Percentiles rank a stretch among this genome's conserved stretches.
Evolutionary conservation across 2,329 filamentous ascomycete genomes (phyloP).

Genomic region (Beauveria pseudobassiana): DNA sequence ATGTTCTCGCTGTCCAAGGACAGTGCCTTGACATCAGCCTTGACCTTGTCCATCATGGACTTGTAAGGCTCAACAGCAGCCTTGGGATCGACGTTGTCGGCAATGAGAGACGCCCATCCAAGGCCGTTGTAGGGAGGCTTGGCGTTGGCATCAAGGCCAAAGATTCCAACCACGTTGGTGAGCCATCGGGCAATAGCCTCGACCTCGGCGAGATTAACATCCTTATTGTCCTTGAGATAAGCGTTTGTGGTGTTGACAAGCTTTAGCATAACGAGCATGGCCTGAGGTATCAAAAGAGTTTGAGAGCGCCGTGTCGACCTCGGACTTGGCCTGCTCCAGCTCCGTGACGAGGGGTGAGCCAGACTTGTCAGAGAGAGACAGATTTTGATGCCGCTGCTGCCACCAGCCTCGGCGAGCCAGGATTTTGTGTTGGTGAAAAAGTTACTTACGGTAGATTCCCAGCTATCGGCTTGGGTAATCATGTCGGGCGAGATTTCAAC

Average conservation of each 20-base stretch:
- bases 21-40: constrained; percentile 37
- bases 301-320: constrained; percentile 52
- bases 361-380: constrained; percentile 28
- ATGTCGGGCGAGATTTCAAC: constrained; percentile 86
- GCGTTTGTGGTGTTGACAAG: constrained; percentile 73
- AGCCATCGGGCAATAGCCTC: constrained; percentile 66
- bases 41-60: constrained; percentile 36
- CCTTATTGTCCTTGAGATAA: constrained; percentile 40
- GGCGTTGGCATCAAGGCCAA: constrained; percentile 68
- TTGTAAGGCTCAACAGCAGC: constrained; percentile 41
- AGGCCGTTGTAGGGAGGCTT: constrained; percentile 46
- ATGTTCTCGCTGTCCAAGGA: constrained; percentile 42
- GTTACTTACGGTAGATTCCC: constrained; percentile 72
- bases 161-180: constrained; percentile 74
- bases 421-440: constrained; percentile 53
- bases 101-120: constrained; percentile 43
- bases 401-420: constrained; percentile 38
- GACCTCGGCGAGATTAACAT: constrained; percentile 38
- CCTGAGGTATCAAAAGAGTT: constrained; percentile 86
- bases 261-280: constrained; percentile 70
- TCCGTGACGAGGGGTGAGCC: constrained; percentile 30
- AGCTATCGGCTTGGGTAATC: constrained; percentile 63
- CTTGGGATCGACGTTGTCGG: constrained; percentile 34
- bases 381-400: constrained; percentile 27
- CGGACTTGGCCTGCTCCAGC: constrained; percentile 46